Base-by-base conservation (phyloP, 2,329 filamentous ascomycete genomes). In the Gyromitra esculenta region DNA sequence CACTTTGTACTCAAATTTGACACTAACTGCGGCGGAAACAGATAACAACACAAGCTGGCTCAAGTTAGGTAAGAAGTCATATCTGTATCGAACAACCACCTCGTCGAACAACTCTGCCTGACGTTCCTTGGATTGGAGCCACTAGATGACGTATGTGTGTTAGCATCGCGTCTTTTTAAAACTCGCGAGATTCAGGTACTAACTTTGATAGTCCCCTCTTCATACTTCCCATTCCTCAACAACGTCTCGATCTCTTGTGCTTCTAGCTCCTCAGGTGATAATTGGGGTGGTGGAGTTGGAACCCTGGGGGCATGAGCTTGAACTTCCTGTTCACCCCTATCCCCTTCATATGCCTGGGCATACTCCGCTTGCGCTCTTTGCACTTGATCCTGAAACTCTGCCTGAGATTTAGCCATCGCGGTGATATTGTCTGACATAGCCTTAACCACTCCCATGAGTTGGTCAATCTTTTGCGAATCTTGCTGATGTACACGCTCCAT, bases 321-420 rank as follows among this genome's bases (percentile, higher is more conserved):
- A 77, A 65, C 78, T 60, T 81, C 81, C 43, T 80, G 72, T 57
- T 81, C 80, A 60, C 87, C 85, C 39, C 64, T 67, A 79, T 88
- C 87, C 79, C 89, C 84, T 82, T 88, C 89, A 66, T 90, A 83
- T 39, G 65, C 63, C 72, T 90, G 86, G 79, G 88, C 87, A 54
- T 87, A 87, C 82, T 94, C 91, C 79, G 93, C 89, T 71, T 91
- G 87, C 2, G 88, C 84, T 83, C 94, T 92, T 41, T 80, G 77
- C 35, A 80, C 76, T 37, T 78, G 76, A 25, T 78, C 72, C 57
- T 81, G 80, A 45, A 80, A 76, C 45, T 81, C 80, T 21, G 77
- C 66, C 57, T 80, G 78, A 5, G 78, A 77, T 31, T 79, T 78
- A 11, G 66, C 76, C 69, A 81, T 79, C 7, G 70, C 86, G 85